Conservation (phyloP, 345 rosid species). For the Microthlaspi erraticum region DNA sequence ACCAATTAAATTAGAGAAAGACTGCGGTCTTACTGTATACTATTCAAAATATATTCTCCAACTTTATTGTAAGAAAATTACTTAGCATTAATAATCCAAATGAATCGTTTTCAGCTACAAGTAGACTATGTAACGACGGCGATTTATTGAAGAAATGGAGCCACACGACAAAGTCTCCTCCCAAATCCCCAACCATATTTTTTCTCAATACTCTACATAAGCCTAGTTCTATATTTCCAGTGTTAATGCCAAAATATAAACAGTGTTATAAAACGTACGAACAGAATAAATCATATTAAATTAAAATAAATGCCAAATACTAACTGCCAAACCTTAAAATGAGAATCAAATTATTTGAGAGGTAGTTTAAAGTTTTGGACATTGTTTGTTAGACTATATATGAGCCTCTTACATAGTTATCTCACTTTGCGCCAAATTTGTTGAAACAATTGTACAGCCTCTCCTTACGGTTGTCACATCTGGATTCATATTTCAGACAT, state of each 20-base stretch:
- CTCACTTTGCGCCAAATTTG: slow-evolving; percentile 25
- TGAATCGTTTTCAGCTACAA: slow-evolving; percentile 10
- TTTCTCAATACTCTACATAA: too few relatives aligned
- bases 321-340: neutral
- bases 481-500: neutral
- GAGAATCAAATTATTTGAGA: neutral
- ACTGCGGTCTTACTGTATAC: slow-evolving; percentile 41
- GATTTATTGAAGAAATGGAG: neutral
- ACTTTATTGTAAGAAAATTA: slow-evolving; percentile 31
- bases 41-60: slow-evolving; percentile 30
- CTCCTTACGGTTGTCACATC: slow-evolving; percentile 12
- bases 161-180: neutral
- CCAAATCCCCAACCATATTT: too few relatives aligned
- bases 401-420: slow-evolving; percentile 13
- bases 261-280: neutral
- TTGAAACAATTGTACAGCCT: slow-evolving; percentile 5
- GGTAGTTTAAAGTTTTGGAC: slow-evolving; percentile 9
- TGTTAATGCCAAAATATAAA: neutral
- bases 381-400: neutral
- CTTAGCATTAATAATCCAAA: neutral
- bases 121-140: slow-evolving; percentile 6
- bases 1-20: slow-evolving; percentile 32
- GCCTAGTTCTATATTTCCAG: neutral
- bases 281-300: neutral
- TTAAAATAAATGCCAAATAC: neutral